Conservation (phyloP, 2,329 filamentous ascomycete species). For the Ceratocystis destructans region DNA sequence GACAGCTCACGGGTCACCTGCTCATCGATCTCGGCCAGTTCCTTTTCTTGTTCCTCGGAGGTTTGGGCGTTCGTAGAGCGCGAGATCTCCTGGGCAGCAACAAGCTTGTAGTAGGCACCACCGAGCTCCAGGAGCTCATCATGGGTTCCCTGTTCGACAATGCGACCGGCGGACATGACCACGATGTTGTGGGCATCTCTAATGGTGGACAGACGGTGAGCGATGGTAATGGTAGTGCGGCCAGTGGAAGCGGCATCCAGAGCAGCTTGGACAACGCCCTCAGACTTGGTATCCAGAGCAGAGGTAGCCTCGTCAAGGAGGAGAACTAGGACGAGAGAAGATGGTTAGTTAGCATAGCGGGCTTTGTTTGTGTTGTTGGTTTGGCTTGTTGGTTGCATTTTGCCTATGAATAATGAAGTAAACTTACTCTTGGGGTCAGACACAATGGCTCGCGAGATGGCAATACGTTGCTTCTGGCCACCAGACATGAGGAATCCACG, state of each 20-base stretch:
- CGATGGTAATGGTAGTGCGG: conserved; percentile 89
- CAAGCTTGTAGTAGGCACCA: conserved; percentile 69
- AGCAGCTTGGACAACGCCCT: conserved; percentile 86
- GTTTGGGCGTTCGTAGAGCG: conserved; percentile 32
- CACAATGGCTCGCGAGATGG: conserved; percentile 80
- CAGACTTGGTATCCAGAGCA: conserved; percentile 84
- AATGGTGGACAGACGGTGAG: conserved; percentile 89
- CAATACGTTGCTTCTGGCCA: conserved; percentile 93
- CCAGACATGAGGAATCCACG: conserved; percentile 84
- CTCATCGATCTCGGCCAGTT: conserved; percentile 21
- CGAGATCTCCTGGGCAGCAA: conserved; percentile 75
- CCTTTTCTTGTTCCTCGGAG: conserved; percentile 37
- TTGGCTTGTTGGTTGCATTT: not conserved
- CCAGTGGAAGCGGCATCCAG: conserved; percentile 74
- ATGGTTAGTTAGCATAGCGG: not conserved
- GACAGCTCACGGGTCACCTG: conserved; percentile 35
- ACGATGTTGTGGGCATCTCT: conserved; percentile 91
- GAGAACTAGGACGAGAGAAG: conserved; percentile 38
- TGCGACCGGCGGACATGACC: conserved; percentile 72
- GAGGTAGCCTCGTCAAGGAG: conserved; percentile 92
- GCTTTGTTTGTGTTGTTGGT: not conserved
- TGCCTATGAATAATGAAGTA: not conserved
- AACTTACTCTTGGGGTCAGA: conserved; percentile 64
- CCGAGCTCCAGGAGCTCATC: conserved; percentile 56
- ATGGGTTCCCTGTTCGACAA: conserved; percentile 86